Evolutionary conservation across 78 protist species (phyloP).

Genomic region (Dictyostelium brefeldianum): DNA sequence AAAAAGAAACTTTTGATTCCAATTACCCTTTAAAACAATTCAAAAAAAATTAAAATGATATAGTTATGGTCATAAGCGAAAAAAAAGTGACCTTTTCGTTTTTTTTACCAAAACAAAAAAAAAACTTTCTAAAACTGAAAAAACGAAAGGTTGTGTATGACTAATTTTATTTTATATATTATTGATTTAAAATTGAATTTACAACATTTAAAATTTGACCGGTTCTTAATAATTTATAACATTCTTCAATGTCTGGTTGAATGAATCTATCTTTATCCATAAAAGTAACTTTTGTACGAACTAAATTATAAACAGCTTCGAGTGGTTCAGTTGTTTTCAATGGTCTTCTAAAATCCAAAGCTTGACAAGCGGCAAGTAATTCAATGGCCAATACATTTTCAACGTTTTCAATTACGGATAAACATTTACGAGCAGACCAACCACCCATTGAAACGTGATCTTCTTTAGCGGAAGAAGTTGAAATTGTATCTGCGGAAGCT

Average conservation of each 20-base stretch:
- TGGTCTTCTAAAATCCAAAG: conserved; percentile 85
- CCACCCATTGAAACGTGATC: conserved; percentile 97
- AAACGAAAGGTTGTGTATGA: too few relatives aligned
- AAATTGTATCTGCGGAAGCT: conserved; percentile 88
- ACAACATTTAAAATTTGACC: conserved; percentile 63
- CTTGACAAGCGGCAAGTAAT: conserved; percentile 93
- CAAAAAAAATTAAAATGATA: too few relatives aligned
- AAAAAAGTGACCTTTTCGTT: too few relatives aligned
- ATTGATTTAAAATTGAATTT: conserved; percentile 12
- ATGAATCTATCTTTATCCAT: conserved; percentile 88
- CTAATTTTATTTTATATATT: too few relatives aligned
- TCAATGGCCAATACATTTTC: conserved; percentile 93
- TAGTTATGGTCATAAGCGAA: too few relatives aligned
- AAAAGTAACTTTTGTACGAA: conserved; percentile 81
- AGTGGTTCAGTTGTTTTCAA: conserved; percentile 77
- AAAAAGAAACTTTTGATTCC: too few relatives aligned
- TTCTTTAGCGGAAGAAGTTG: conserved; percentile 92
- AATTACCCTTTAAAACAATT: too few relatives aligned
- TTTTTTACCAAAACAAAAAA: too few relatives aligned
- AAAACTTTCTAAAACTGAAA: too few relatives aligned
- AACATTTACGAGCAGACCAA: conserved; percentile 88
- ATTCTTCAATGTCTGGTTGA: conserved; percentile 87
- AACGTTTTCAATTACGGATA: conserved; percentile 89
- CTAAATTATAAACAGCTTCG: conserved; percentile 82
- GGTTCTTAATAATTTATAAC: conserved; percentile 45